A percentile compares a stretch with the other conserved stretches of the same genome.
These are phyloP conservation scores for Podospora pseudopauciseta DNA, from an alignment of 495 filamentous ascomycete species.

Conservation along the genomic window DNA sequence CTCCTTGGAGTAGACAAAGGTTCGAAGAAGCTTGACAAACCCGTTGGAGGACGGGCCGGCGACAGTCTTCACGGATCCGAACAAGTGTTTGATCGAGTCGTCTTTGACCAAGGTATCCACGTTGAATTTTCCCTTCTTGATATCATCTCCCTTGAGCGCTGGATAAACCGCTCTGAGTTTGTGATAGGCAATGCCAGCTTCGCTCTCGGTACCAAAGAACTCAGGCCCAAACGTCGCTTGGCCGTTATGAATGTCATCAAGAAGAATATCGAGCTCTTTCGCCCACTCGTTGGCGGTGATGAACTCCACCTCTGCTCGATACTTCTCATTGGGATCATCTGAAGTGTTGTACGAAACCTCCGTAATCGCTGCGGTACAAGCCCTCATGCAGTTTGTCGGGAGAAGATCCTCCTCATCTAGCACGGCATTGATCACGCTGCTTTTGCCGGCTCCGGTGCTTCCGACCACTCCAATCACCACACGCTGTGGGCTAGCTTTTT, in stretches of 20 bases:
- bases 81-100: conserved; percentile 37
- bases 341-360: conserved; percentile 60
- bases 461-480: conserved; percentile 57
- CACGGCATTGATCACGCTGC: conserved; percentile 58
- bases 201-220: conserved; percentile 45
- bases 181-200: conserved; percentile 57
- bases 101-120: conserved; percentile 39
- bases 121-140: conserved; percentile 35
- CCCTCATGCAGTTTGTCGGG: conserved; percentile 44
- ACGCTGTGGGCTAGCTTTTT: conserved; percentile 18
- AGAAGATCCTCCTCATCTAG: conserved; percentile 50
- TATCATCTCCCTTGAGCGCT: conserved; percentile 44
- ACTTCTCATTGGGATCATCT: conserved; percentile 44
- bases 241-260: conserved; percentile 48
- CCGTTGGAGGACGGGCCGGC: conserved; percentile 27
- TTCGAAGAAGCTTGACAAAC: conserved; percentile 27
- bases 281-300: conserved; percentile 54
- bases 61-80: conserved; percentile 49
- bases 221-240: conserved; percentile 12
- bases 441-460: conserved; percentile 58
- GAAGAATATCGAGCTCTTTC: conserved; percentile 48
- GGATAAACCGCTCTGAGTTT: conserved; percentile 68
- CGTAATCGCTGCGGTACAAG: conserved; percentile 63
- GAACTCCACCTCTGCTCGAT: conserved; percentile 64
- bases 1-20: conserved; percentile 37